Conservation (phyloP, 2,329 filamentous ascomycete species). For the Phyllosticta citrichinensis region DNA sequence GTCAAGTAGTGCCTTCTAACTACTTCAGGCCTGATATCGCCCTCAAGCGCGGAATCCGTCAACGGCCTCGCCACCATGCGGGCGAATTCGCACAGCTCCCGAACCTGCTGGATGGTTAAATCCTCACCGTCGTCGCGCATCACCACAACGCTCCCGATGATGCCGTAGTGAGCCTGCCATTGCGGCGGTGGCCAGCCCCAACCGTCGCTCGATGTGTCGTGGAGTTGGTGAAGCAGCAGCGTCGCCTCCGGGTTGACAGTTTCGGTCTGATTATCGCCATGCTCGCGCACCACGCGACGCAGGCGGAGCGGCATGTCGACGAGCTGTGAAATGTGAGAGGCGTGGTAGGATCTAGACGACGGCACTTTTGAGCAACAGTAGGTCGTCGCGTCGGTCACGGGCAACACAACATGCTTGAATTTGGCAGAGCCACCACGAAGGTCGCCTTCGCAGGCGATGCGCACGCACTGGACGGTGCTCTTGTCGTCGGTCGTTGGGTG, state of each 20-base stretch:
- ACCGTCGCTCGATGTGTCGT: not conserved
- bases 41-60: not conserved
- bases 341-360: not conserved
- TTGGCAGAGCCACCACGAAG: not conserved
- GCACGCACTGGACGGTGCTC: not conserved
- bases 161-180: not conserved
- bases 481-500: not conserved
- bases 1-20: not conserved
- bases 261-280: not conserved
- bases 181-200: not conserved
- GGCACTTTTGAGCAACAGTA: not conserved
- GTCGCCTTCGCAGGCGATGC: conserved; percentile 1
- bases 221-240: not conserved
- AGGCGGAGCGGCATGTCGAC: not conserved
- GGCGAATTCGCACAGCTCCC: not conserved
- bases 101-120: not conserved
- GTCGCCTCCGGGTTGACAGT: not conserved
- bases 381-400: not conserved
- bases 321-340: conserved; percentile 2
- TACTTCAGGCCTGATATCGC: not conserved
- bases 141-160: not conserved
- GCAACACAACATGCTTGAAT: not conserved
- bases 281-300: not conserved
- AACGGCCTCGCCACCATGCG: not conserved
- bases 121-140: conserved; percentile 5